Percentiles rank a stretch among this genome's conserved stretches.
These are phyloP conservation scores for Stevia rebaudiana DNA, from an alignment of 140 eudicot species.

Conservation along the genomic window DNA sequence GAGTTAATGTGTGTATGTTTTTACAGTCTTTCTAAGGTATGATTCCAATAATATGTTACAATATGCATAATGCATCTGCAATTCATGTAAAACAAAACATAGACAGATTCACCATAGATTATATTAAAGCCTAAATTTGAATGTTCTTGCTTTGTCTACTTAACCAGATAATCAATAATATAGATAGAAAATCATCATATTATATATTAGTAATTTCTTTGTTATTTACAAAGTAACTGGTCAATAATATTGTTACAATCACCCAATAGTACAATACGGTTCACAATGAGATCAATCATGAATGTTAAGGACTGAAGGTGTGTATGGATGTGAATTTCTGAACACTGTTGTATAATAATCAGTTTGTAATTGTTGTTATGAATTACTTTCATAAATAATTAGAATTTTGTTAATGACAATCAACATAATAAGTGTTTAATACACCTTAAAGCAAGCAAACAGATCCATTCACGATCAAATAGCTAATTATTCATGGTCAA, in stretches of 20 bases:
- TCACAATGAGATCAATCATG: not conserved
- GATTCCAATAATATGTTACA: too few species aligned
- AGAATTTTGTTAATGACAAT: not conserved
- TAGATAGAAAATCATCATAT: not conserved
- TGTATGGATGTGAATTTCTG: not conserved
- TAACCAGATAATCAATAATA: not conserved
- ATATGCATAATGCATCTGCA: too few species aligned
- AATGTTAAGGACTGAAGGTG: too few species aligned
- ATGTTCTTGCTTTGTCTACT: not conserved
- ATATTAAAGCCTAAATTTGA: conserved; percentile 3
- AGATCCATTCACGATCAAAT: not conserved
- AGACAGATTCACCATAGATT: not conserved
- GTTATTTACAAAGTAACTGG: not conserved
- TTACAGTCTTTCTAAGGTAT: too few species aligned
- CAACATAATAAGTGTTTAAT: not conserved
- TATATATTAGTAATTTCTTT: not conserved
- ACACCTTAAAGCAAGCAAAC: not conserved
- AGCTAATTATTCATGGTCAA: not conserved
- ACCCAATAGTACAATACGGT: not conserved
- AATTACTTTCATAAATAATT: not conserved
- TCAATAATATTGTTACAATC: not conserved
- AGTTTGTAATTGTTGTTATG: not conserved
- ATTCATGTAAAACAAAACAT: too few species aligned
- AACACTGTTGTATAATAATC: not conserved
- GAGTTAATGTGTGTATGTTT: too few species aligned